These are phyloP conservation scores for Lecanicillium sp. DNA, from an alignment of 2,329 filamentous ascomycete species.

Conservation along the genomic window DNA sequence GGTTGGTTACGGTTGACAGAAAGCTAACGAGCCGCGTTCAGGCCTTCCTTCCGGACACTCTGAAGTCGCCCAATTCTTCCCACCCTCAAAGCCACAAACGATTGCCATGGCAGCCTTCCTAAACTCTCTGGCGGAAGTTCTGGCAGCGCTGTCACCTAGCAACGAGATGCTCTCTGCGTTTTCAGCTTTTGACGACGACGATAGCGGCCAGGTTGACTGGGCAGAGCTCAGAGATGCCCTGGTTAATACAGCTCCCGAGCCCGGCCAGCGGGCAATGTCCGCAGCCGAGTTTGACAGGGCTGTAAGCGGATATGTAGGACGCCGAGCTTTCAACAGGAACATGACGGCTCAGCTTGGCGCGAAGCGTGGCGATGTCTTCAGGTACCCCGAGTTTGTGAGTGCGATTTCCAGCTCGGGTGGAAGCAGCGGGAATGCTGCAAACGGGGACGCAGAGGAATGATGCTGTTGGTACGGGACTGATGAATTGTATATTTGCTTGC, in stretches of 20 bases:
- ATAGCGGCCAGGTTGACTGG: slow-evolving; percentile 86
- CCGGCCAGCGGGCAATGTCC: slow-evolving; percentile 56
- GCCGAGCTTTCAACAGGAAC: slow-evolving; percentile 70
- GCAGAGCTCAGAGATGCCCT: slow-evolving; percentile 75
- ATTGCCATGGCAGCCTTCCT: slow-evolving; percentile 83
- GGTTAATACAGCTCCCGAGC: slow-evolving; percentile 72
- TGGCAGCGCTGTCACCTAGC: slow-evolving; percentile 67
- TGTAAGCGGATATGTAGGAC: slow-evolving; percentile 77
- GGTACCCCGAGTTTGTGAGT: slow-evolving; percentile 85
- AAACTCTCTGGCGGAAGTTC: slow-evolving; percentile 67
- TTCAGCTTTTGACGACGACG: slow-evolving; percentile 90
- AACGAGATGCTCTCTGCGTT: slow-evolving; percentile 83
- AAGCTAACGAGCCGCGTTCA: slow-evolving; percentile 22
- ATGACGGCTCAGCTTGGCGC: slow-evolving; percentile 41
- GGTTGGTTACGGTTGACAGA: background rate
- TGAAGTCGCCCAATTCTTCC: slow-evolving; percentile 77
- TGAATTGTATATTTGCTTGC: slow-evolving; percentile 3
- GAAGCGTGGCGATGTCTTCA: slow-evolving; percentile 80
- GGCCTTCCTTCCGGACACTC: slow-evolving; percentile 66
- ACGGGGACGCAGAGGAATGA: slow-evolving; percentile 18
- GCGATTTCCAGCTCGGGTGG: slow-evolving; percentile 52
- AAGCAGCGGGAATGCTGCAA: slow-evolving; percentile 23
- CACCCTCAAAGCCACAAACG: slow-evolving; percentile 59
- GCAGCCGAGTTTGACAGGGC: slow-evolving; percentile 76
- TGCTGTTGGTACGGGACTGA: background rate